Conservation (phyloP, 495 filamentous ascomycete species). For the Physcia stellaris region DNA sequence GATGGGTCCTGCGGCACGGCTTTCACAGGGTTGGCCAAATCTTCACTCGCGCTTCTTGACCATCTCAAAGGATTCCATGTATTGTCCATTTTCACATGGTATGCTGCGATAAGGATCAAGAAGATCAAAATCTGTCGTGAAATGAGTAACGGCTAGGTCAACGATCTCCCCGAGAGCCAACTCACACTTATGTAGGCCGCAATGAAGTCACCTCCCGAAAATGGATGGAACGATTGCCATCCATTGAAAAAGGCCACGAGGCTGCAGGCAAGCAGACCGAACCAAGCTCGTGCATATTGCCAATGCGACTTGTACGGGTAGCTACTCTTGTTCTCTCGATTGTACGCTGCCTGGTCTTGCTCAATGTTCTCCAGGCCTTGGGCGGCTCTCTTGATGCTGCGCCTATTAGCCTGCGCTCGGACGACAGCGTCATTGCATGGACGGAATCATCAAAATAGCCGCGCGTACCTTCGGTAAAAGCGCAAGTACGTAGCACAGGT, state of each 20-base stretch:
- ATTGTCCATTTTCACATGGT: slow-evolving; percentile 19
- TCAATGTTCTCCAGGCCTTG: slow-evolving; percentile 4
- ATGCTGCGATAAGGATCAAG: slow-evolving; percentile 18
- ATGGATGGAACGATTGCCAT: slow-evolving; percentile 26
- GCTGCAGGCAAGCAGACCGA: slow-evolving; percentile 28
- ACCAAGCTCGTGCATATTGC: slow-evolving; percentile 30
- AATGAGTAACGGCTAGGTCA: background rate
- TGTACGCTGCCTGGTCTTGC: slow-evolving; percentile 24
- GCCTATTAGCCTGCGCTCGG: background rate
- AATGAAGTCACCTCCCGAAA: slow-evolving; percentile 26
- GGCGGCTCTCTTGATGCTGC: slow-evolving; percentile 1
- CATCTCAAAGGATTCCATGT: slow-evolving; percentile 16
- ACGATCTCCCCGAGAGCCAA: background rate
- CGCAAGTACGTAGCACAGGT: slow-evolving; percentile 31
- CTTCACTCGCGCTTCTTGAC: slow-evolving; percentile 3
- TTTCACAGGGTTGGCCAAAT: slow-evolving; percentile 5
- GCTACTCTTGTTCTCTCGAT: slow-evolving; percentile 25
- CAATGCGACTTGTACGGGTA: slow-evolving; percentile 37
- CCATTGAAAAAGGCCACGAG: slow-evolving; percentile 34
- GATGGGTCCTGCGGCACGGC: background rate
- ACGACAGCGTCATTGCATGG: background rate
- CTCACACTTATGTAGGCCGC: slow-evolving; percentile 35
- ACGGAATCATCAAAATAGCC: background rate
- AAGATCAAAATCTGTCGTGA: slow-evolving; percentile 16
- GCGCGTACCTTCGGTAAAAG: slow-evolving; percentile 26